Conservation (phyloP, 2,329 filamentous ascomycete genomes). For the Hysterium pulicare region DNA sequence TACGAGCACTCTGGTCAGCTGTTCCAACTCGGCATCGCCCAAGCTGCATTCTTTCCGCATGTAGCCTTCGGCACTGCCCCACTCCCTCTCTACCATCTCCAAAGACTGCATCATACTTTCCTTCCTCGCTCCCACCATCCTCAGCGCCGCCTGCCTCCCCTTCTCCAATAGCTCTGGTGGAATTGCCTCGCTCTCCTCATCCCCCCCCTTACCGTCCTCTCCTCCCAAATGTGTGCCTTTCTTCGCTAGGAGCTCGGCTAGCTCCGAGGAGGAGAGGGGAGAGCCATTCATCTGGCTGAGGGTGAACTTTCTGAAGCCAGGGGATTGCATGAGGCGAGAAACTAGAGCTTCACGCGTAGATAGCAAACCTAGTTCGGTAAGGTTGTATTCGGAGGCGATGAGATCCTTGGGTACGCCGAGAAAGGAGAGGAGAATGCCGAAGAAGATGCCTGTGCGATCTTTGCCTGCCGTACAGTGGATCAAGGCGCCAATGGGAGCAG, state of each 20-base stretch:
- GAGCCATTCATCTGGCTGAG: constrained; percentile 10
- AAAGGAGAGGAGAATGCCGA: constrained; percentile 62
- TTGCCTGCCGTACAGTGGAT: constrained; percentile 77
- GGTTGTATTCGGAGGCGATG: constrained; percentile 61
- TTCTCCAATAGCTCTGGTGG: constrained; percentile 18
- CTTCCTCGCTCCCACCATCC: constrained; percentile 38
- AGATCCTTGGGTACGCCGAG: constrained; percentile 60
- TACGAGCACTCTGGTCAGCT: constrained; percentile 36
- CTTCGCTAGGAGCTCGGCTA: constrained; percentile 43
- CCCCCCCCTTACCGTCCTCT: constrained; percentile 12
- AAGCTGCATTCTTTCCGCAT: constrained; percentile 58
- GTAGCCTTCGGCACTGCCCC: constrained; percentile 64
- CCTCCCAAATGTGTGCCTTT: constrained; percentile 26
- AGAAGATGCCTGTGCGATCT: constrained; percentile 70
- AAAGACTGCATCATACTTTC: constrained; percentile 53
- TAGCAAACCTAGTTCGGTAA: constrained; percentile 61
- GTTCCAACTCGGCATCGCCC: constrained; percentile 52
- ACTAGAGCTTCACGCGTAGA: constrained; percentile 46
- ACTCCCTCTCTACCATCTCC: constrained; percentile 55
- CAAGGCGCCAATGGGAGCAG: constrained; percentile 50
- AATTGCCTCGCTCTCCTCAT: constrained; percentile 43
- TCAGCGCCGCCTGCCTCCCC: constrained; percentile 25
- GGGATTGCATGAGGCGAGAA: constrained; percentile 44
- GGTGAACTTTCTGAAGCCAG: constrained; percentile 25
- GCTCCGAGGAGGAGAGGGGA: constrained; percentile 44